Evolutionary conservation across 768 basidiomycete genomes (phyloP).

Genomic region (Antrodiella citrinella): DNA sequence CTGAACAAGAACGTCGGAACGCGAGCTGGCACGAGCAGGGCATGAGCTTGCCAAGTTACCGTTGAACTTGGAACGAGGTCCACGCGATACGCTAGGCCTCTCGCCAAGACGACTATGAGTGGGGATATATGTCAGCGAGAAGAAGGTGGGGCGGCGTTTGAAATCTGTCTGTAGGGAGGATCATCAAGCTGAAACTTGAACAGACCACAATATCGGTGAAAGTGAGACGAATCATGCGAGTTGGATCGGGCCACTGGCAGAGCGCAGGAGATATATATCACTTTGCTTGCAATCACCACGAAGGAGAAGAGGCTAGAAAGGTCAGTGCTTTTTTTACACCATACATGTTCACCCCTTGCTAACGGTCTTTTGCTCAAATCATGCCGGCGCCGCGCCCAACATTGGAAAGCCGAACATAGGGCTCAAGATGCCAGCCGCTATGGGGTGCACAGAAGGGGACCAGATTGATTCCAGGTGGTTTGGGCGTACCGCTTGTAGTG

Average conservation of each 20-base stretch:
- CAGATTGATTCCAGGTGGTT: slow-evolving; percentile 2
- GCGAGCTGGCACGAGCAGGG: no score
- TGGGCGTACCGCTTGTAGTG: slow-evolving; percentile 22
- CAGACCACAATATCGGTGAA: no score
- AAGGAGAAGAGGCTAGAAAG: slow-evolving; percentile 87
- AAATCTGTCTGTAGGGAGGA: no score
- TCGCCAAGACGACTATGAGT: slow-evolving; percentile 59
- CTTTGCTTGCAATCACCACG: slow-evolving; percentile 45
- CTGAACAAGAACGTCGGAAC: no score
- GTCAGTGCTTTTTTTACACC: no score
- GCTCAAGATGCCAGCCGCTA: slow-evolving; percentile 50
- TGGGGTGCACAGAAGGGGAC: background rate
- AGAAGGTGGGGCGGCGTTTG: slow-evolving; percentile 43
- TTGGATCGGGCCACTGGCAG: slow-evolving; percentile 21
- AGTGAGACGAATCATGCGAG: no score
- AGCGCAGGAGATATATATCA: slow-evolving; percentile 17
- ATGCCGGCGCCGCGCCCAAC: slow-evolving; percentile 57
- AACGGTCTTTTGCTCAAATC: no score
- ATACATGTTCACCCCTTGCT: no score
- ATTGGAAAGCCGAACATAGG: slow-evolving; percentile 77
- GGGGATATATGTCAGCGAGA: slow-evolving; percentile 50
- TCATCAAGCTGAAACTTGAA: no score
- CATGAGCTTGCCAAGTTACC: no score
- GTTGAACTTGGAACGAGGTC: no score
- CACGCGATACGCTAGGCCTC: slow-evolving; percentile 71